A percentile compares a stretch with the other conserved stretches of the same genome.
These are phyloP conservation scores for Globisporangium emineosum DNA, from an alignment of 352 stramenopile genomes.

Conservation along the genomic window DNA sequence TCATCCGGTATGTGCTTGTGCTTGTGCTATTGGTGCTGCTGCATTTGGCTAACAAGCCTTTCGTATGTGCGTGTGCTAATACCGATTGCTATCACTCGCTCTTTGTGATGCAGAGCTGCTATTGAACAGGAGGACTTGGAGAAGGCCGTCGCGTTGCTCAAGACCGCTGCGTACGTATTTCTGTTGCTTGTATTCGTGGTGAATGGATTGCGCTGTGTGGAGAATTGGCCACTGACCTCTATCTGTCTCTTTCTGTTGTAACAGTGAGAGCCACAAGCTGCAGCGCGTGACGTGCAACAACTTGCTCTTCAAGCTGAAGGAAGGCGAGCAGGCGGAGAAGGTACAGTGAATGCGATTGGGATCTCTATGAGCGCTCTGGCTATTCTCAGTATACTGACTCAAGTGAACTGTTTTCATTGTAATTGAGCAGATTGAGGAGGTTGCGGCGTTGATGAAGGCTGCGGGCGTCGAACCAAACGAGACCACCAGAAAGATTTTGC, in stretches of 20 bases:
- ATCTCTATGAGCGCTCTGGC: background rate
- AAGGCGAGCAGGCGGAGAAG: conserved; percentile 72
- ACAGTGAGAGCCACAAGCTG: conserved; percentile 64
- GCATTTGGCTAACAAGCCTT: background rate
- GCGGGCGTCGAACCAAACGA: conserved; percentile 77
- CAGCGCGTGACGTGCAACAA: conserved; percentile 88
- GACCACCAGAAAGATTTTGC: conserved; percentile 81
- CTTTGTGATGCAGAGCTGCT: conserved; percentile 31
- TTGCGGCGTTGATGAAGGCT: conserved; percentile 74
- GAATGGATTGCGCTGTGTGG: no score
- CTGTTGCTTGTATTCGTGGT: background rate
- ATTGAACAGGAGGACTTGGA: conserved; percentile 74
- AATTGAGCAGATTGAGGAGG: conserved; percentile 53
- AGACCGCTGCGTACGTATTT: conserved; percentile 67
- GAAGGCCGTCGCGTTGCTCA: conserved; percentile 66
- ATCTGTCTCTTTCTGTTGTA: no score
- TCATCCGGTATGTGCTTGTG: conserved; percentile 55
- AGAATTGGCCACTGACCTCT: no score
- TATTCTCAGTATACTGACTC: background rate
- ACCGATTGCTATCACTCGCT: background rate
- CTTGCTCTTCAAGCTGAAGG: conserved; percentile 84
- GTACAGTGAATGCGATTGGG: conserved; percentile 10
- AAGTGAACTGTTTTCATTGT: background rate
- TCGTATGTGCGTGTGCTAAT: background rate
- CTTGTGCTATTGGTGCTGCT: background rate